These are phyloP conservation scores for Bipolaris victoriae DNA, from an alignment of 2,329 filamentous ascomycete genomes.

Conservation along the genomic window DNA sequence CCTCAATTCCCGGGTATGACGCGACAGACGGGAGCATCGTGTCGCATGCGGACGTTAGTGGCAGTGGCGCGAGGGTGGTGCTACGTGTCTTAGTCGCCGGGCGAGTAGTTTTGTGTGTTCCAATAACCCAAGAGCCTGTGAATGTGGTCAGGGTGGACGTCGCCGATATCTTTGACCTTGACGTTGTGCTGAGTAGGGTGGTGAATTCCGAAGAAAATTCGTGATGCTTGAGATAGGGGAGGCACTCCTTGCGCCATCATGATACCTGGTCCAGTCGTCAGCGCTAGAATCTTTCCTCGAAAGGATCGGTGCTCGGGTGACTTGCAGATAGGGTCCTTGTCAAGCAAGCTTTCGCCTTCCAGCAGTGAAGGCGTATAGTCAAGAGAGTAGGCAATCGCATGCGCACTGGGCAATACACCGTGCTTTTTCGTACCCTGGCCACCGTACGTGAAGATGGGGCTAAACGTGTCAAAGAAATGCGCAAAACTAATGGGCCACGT, in stretches of 20 bases:
- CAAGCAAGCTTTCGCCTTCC: slow-evolving; percentile 40
- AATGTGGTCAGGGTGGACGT: slow-evolving; percentile 35
- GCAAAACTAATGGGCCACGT: accelerated
- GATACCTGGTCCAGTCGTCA: slow-evolving; percentile 19
- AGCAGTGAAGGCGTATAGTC: slow-evolving; percentile 15
- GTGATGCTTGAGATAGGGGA: slow-evolving; percentile 25
- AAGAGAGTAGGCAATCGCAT: slow-evolving; percentile 46
- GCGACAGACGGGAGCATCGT: neutral
- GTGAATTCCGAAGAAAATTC: slow-evolving; percentile 40
- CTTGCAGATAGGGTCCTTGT: slow-evolving; percentile 43
- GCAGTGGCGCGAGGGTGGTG: neutral
- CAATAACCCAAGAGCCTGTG: slow-evolving; percentile 15
- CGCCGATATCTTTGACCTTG: slow-evolving; percentile 50
- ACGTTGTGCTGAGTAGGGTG: slow-evolving; percentile 54
- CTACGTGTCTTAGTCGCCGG: neutral
- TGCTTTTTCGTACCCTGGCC: slow-evolving; percentile 12
- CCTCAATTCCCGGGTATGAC: neutral
- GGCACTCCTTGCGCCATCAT: slow-evolving; percentile 3
- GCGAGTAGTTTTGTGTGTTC: slow-evolving; percentile 10
- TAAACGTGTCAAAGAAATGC: neutral
- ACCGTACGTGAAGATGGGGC: slow-evolving; percentile 19
- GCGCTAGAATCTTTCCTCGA: neutral
- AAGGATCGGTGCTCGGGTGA: neutral
- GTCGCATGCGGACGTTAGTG: neutral
- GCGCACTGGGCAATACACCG: slow-evolving; percentile 29